These are phyloP conservation scores for Chlamydomonas asymmetrica DNA, from an alignment of 139 green algal genomes.

Conservation along the genomic window DNA sequence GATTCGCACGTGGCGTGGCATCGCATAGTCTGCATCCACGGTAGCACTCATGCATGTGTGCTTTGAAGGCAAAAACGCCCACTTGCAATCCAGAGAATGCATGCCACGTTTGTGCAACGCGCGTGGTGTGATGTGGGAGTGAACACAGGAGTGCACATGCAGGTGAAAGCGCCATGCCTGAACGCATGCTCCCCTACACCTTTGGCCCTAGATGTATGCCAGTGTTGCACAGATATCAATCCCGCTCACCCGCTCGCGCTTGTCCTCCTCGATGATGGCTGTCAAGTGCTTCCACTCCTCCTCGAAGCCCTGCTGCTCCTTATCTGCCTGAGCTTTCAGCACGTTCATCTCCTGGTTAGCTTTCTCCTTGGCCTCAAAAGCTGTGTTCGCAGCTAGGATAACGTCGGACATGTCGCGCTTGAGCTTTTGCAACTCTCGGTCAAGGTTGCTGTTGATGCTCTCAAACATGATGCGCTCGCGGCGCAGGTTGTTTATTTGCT, in stretches of 20 bases:
- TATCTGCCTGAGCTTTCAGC: slow-evolving; percentile 79
- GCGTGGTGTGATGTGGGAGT: no score
- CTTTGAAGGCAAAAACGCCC: no score
- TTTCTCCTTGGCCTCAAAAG: slow-evolving; percentile 69
- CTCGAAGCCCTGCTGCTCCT: slow-evolving; percentile 82
- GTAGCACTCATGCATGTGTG: no score
- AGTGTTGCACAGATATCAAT: no score
- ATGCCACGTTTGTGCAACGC: no score
- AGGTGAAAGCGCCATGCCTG: no score
- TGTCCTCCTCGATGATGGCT: slow-evolving; percentile 83
- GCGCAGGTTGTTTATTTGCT: slow-evolving; percentile 83
- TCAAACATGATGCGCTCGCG: slow-evolving; percentile 89
- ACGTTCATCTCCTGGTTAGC: slow-evolving; percentile 72
- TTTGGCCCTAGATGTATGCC: no score
- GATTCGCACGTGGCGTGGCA: no score
- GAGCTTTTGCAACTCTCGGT: slow-evolving; percentile 67
- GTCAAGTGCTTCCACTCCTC: slow-evolving; percentile 85
- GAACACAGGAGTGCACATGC: no score
- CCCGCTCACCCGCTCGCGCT: slow-evolving; percentile 48
- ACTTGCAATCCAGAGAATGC: no score
- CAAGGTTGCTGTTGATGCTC: slow-evolving; percentile 80
- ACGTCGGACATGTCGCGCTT: slow-evolving; percentile 82
- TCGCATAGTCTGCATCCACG: no score
- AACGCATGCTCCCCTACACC: no score
- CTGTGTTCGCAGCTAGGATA: slow-evolving; percentile 65